phyloP scores from a whole-genome alignment of 306 rosid genomes.

The Gillenia trifoliata region DNA sequence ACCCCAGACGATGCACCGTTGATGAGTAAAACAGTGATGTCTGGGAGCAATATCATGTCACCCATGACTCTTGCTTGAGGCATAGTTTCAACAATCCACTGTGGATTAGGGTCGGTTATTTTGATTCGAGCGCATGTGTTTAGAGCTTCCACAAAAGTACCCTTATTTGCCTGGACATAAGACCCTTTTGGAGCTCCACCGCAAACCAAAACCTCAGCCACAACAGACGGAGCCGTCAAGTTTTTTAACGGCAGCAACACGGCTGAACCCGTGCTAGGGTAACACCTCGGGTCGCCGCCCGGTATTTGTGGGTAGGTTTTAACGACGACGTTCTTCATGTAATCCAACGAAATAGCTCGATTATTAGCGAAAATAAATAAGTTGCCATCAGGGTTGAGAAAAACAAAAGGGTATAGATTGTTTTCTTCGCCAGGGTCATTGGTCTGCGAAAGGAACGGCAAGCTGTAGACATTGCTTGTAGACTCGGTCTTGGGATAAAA shows the following conservation, averaged over 20 bases:
- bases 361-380: slow-evolving; percentile 62
- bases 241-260: slow-evolving; percentile 54
- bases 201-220: slow-evolving; percentile 62
- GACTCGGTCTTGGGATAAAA: slow-evolving; percentile 34
- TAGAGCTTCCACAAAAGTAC: slow-evolving; percentile 31
- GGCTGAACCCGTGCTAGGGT: slow-evolving; percentile 70
- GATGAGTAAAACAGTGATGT: slow-evolving; percentile 53
- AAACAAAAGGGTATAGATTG: slow-evolving; percentile 62
- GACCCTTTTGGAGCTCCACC: slow-evolving; percentile 71
- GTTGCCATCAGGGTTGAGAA: slow-evolving; percentile 53
- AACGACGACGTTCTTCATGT: slow-evolving; percentile 24
- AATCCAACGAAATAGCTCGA: slow-evolving; percentile 46
- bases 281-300: slow-evolving; percentile 58
- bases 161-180: neutral
- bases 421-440: slow-evolving; percentile 31
- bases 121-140: slow-evolving; percentile 49
- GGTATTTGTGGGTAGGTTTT: slow-evolving; percentile 46
- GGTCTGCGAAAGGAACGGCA: slow-evolving; percentile 42
- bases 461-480: neutral
- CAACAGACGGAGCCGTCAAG: neutral
- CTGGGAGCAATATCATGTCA: slow-evolving; percentile 61
- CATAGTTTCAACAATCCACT: slow-evolving; percentile 61
- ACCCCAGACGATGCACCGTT: slow-evolving; percentile 46
- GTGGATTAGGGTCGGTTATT: slow-evolving; percentile 53
- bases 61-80: slow-evolving; percentile 52